These are phyloP conservation scores for Plantago elongata DNA, from an alignment of 257 asterid species.

Conservation along the genomic window DNA sequence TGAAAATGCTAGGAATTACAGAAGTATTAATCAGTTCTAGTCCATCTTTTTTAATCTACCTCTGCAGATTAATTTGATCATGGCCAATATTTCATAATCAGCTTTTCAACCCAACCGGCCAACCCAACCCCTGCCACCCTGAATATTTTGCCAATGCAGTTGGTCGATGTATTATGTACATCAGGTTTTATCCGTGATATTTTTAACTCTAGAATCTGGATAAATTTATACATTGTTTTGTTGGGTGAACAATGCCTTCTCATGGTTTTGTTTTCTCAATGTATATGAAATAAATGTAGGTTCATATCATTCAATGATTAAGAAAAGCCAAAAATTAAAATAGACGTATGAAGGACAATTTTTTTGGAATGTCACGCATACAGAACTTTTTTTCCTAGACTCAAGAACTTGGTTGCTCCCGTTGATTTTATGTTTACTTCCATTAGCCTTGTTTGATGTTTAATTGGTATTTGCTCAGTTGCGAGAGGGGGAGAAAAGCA, in stretches of 20 bases:
- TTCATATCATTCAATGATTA: too few relatives aligned
- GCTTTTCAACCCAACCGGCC: too few relatives aligned
- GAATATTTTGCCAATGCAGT: too few relatives aligned
- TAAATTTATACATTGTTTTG: not conserved
- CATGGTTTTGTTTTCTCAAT: not conserved
- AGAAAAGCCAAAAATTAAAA: too few relatives aligned
- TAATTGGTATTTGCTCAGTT: slow-evolving; percentile 33
- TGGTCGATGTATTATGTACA: too few relatives aligned
- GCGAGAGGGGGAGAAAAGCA: slow-evolving; percentile 42
- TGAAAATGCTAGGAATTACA: not conserved
- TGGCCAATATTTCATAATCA: too few relatives aligned
- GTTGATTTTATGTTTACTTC: not conserved
- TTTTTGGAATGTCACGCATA: too few relatives aligned
- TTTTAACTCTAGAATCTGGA: not conserved
- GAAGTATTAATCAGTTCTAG: not conserved
- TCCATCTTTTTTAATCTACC: not conserved
- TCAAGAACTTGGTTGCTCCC: not conserved
- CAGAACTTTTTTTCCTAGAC: too few relatives aligned
- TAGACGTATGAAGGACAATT: not conserved
- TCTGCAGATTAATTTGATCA: not conserved
- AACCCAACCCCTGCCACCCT: too few relatives aligned
- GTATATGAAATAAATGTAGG: too few relatives aligned
- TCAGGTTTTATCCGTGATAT: too few relatives aligned
- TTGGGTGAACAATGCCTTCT: not conserved
- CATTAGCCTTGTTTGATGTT: not conserved